Evolutionary conservation across 371 early-diverging fungal genomes (phyloP).

Genomic region (Saksenaea vasiformis): DNA sequence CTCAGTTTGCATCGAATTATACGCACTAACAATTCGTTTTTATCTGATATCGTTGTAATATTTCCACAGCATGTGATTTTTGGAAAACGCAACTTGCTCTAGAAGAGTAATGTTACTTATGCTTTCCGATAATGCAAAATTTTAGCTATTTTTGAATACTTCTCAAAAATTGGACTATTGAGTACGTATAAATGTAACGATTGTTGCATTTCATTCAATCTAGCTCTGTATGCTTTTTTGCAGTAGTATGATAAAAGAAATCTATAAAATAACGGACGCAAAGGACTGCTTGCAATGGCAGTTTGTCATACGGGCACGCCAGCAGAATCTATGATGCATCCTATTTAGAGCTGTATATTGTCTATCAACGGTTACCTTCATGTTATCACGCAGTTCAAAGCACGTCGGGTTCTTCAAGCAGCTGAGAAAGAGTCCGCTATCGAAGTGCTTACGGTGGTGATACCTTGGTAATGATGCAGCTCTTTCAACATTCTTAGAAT

Average conservation of each 20-base stretch:
- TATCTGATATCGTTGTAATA: slow-evolving; percentile 4
- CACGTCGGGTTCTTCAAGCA: background rate
- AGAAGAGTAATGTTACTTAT: too few species aligned
- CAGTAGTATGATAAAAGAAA: background rate
- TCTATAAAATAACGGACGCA: slow-evolving; percentile 6
- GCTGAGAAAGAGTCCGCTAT: background rate
- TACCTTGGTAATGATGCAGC: background rate
- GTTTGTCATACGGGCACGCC: background rate
- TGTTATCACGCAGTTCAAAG: background rate
- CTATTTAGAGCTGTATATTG: too few species aligned
- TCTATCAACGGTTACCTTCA: too few species aligned
- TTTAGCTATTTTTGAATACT: slow-evolving; percentile 3
- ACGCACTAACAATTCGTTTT: background rate
- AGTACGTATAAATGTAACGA: background rate
- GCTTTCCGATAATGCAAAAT: too few species aligned
- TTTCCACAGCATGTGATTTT: slow-evolving; percentile 9
- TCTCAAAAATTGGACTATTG: background rate
- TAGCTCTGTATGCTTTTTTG: slow-evolving; percentile 1
- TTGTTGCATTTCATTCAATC: background rate
- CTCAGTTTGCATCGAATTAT: background rate
- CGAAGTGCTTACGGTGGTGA: background rate
- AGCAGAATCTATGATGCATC: background rate
- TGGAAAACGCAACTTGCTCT: background rate
- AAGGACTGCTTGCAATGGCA: background rate
- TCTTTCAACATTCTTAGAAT: too few species aligned